Percentiles rank a stretch among this genome's conserved stretches.
phyloP scores from a whole-genome alignment of 2,329 filamentous ascomycete genomes.

The Xylariaceae sp. region DNA sequence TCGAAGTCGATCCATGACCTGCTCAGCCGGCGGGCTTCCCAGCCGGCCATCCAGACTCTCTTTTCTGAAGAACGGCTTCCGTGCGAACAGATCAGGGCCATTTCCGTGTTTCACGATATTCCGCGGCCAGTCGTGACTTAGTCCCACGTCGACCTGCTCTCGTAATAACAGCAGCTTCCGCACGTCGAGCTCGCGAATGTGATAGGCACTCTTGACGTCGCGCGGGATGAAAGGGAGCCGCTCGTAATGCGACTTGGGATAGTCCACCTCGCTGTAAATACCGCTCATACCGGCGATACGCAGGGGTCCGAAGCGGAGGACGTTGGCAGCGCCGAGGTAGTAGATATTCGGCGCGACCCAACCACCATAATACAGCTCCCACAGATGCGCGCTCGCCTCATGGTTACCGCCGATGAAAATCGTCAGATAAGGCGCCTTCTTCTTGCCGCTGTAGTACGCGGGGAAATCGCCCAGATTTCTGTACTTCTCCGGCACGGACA shows the following conservation, averaged over 20 bases:
- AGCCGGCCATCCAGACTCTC: conserved; percentile 72
- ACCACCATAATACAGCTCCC: conserved; percentile 91
- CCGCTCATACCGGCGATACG: conserved; percentile 87
- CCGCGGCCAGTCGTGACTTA: conserved; percentile 95
- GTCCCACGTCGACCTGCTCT: conserved; percentile 83
- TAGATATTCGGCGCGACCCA: conserved; percentile 98
- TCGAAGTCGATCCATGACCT: conserved; percentile 73
- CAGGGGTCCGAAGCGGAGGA: conserved; percentile 75
- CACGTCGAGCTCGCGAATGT: conserved; percentile 84
- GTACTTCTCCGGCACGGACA: conserved; percentile 86
- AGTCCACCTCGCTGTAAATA: conserved; percentile 92
- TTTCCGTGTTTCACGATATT: conserved; percentile 77
- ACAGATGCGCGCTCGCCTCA: conserved; percentile 84
- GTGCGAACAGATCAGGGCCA: conserved; percentile 58
- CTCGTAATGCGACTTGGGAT: conserved; percentile 76
- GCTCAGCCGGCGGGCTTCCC: conserved; percentile 72
- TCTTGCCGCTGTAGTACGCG: conserved; percentile 79
- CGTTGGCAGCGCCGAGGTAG: conserved; percentile 89
- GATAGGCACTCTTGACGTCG: conserved; percentile 79
- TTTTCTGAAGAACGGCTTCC: conserved; percentile 67
- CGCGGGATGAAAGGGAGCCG: conserved; percentile 73
- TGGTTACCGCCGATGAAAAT: conserved; percentile 94
- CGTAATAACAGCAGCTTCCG: conserved; percentile 78
- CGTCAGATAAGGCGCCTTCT: conserved; percentile 78
- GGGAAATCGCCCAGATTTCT: conserved; percentile 87